Percentiles rank a stretch among this genome's conserved stretches.
Conservation (phyloP, 1,284 basidiomycete genomes). For the Microbotryum violaceum region DNA sequence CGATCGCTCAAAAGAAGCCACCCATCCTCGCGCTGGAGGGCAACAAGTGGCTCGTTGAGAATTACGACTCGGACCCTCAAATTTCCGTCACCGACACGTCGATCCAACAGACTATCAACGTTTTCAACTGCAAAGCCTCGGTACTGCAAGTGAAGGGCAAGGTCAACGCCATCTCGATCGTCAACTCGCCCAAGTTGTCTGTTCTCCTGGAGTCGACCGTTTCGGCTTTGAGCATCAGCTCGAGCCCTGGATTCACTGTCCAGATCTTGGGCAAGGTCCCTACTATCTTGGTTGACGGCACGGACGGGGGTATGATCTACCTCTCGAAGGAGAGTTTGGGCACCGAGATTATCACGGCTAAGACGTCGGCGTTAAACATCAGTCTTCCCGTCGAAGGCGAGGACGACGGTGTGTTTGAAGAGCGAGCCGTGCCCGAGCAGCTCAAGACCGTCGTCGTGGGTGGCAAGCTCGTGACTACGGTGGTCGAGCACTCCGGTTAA, state of each 20-base stretch:
- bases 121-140: slow-evolving; percentile 87
- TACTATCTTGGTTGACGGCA: slow-evolving; percentile 87
- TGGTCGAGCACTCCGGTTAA: slow-evolving; percentile 80
- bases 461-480: slow-evolving; percentile 77
- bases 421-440: slow-evolving; percentile 92
- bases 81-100: slow-evolving; percentile 72
- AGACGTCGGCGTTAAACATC: slow-evolving; percentile 91
- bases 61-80: slow-evolving; percentile 73
- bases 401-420: slow-evolving; percentile 85
- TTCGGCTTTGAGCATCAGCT: slow-evolving; percentile 77
- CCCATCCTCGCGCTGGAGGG: slow-evolving; percentile 84
- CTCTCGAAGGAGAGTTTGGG: slow-evolving; percentile 72
- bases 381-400: slow-evolving; percentile 77
- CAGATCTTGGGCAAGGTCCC: slow-evolving; percentile 86
- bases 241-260: slow-evolving; percentile 83
- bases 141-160: slow-evolving; percentile 86
- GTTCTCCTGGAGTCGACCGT: slow-evolving; percentile 87
- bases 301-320: slow-evolving; percentile 92
- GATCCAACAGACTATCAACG: slow-evolving; percentile 76
- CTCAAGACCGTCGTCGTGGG: slow-evolving; percentile 72
- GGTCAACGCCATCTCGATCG: slow-evolving; percentile 86
- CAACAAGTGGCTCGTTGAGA: slow-evolving; percentile 90
- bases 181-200: slow-evolving; percentile 82
- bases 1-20: slow-evolving; percentile 76
- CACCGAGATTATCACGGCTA: slow-evolving; percentile 86